Evolutionary conservation across 192 early-diverging fungal species (phyloP).

Genomic region (Podila horticola): DNA sequence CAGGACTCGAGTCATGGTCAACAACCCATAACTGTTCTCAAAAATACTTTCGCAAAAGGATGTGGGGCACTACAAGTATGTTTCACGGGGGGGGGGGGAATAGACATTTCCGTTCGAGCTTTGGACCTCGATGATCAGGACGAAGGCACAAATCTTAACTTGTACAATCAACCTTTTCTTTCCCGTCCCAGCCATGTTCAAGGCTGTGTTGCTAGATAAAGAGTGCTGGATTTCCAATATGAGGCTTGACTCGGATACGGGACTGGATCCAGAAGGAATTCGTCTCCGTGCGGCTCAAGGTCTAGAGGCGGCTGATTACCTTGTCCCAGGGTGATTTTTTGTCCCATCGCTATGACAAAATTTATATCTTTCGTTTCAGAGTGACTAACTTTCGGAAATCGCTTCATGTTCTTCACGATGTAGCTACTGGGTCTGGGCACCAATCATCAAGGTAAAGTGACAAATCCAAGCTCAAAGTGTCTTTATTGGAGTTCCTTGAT

Average conservation of each 20-base stretch:
- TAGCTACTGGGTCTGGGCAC: conserved; percentile 90
- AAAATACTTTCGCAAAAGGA: conserved; percentile 86
- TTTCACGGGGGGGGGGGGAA: background rate
- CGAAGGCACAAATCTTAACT: no score
- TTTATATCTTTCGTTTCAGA: conserved; percentile 3
- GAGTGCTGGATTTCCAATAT: conserved; percentile 88
- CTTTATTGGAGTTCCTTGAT: conserved; percentile 11
- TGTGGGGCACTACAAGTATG: conserved; percentile 85
- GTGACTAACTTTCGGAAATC: background rate
- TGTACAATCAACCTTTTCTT: no score
- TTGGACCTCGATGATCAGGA: background rate
- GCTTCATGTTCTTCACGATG: background rate
- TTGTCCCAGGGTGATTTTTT: conserved; percentile 76
- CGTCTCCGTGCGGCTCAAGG: conserved; percentile 88
- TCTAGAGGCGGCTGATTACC: conserved; percentile 90
- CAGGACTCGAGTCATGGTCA: conserved; percentile 89
- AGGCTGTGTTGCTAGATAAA: conserved; percentile 86
- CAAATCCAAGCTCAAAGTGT: conserved; percentile 73
- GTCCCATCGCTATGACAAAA: background rate
- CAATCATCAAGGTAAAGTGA: conserved; percentile 43
- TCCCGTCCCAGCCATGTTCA: conserved; percentile 72
- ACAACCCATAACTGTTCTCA: conserved; percentile 78
- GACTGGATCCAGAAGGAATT: conserved; percentile 85
- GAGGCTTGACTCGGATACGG: conserved; percentile 82
- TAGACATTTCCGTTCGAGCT: no score